Percentiles rank a stretch among this genome's conserved stretches.
Evolutionary conservation across 768 basidiomycete genomes (phyloP).

Genomic region (Leccinellum albellum): DNA sequence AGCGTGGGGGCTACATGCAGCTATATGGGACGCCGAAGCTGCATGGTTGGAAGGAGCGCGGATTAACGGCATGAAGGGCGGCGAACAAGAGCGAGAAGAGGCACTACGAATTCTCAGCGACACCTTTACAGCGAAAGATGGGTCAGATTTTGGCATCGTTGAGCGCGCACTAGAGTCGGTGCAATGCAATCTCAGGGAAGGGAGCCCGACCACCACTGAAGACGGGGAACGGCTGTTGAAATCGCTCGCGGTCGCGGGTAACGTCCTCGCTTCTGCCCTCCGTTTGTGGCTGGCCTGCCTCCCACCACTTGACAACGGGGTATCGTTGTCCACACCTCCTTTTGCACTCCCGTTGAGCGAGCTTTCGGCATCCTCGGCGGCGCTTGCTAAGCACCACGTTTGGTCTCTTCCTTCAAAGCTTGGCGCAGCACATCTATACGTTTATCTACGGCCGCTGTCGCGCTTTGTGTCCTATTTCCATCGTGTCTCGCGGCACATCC

Average conservation of each 20-base stretch:
- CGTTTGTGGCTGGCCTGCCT: slow-evolving; percentile 65
- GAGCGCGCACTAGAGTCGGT: slow-evolving; percentile 34
- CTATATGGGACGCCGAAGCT: slow-evolving; percentile 39
- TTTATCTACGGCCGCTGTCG: slow-evolving; percentile 47
- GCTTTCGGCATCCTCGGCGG: slow-evolving; percentile 51
- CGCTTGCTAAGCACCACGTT: slow-evolving; percentile 46
- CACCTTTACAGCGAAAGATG: slow-evolving; percentile 37
- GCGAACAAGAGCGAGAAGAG: slow-evolving; percentile 56
- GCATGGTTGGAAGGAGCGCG: slow-evolving; percentile 77
- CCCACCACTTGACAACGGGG: slow-evolving; percentile 38
- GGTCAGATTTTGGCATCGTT: slow-evolving; percentile 37
- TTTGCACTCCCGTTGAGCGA: slow-evolving; percentile 57
- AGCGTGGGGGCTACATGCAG: slow-evolving; percentile 30
- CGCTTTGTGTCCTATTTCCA: slow-evolving; percentile 53
- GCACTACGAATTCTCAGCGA: slow-evolving; percentile 32
- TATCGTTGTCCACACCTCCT: slow-evolving; percentile 46
- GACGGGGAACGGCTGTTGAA: slow-evolving; percentile 15
- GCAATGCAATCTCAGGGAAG: slow-evolving; percentile 23
- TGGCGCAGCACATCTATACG: slow-evolving; percentile 4
- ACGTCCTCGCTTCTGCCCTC: slow-evolving; percentile 43
- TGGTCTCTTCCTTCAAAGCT: slow-evolving; percentile 37
- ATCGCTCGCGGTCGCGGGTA: slow-evolving; percentile 34
- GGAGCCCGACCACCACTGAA: neutral
- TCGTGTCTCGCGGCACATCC: slow-evolving; percentile 53
- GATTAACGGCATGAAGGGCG: slow-evolving; percentile 66